Conservation (phyloP, 2,329 filamentous ascomycete species). For the Cladorrhinum sp. region DNA sequence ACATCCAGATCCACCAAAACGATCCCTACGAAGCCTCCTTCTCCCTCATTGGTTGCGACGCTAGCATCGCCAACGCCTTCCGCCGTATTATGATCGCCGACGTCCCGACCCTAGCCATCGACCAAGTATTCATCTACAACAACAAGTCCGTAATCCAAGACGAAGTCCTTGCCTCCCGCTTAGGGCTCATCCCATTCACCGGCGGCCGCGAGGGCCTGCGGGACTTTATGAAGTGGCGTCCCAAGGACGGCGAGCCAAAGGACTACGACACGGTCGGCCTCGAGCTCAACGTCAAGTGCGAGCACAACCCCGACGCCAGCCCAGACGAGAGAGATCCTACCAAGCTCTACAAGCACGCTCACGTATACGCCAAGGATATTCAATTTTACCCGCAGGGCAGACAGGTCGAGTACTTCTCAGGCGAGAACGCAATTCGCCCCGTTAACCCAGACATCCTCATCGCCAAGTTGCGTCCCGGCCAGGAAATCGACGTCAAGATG, state of each 20-base stretch:
- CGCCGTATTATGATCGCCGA: conserved; percentile 93
- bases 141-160: conserved; percentile 98
- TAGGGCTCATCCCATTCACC: conserved; percentile 87
- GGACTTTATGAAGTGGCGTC: conserved; percentile 78
- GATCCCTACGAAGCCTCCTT: conserved; percentile 75
- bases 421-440: conserved; percentile 65
- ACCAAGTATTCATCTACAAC: conserved; percentile 88
- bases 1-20: conserved; percentile 79
- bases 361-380: conserved; percentile 76
- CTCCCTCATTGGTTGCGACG: conserved; percentile 87
- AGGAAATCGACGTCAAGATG: conserved; percentile 81
- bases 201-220: conserved; percentile 72
- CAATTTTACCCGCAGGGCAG: conserved; percentile 73
- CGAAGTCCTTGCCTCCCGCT: conserved; percentile 85
- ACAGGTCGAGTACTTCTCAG: conserved; percentile 67
- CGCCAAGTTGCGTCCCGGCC: conserved; percentile 87
- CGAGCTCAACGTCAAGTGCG: conserved; percentile 74
- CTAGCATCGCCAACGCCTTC: conserved; percentile 93
- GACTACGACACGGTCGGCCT: conserved; percentile 77
- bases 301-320: conserved; percentile 69
- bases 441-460: conserved; percentile 91
- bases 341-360: conserved; percentile 81
- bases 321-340: conserved; percentile 74
- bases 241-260: conserved; percentile 66
- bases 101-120: conserved; percentile 90